Evolutionary conservation across 495 filamentous ascomycete species (phyloP), one percentile per base, ranked within the genome.

Genomic region (Talaromyces nanjingensis): DNA sequence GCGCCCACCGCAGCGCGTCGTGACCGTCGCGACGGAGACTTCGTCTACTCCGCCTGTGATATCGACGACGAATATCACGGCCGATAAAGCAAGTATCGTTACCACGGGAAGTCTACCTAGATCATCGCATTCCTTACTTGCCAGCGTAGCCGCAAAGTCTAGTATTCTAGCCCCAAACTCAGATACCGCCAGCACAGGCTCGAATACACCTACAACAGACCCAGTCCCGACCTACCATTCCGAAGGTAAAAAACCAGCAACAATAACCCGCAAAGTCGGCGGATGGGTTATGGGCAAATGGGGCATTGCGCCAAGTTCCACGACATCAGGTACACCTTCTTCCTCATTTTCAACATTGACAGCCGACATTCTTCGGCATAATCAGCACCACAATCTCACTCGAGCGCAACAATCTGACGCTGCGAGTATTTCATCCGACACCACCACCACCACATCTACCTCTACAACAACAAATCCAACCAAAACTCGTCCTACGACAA

Each of bases 221-320:
- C 62, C 22, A 18, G 29, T 54, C 72, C 71, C 33, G 68, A 72
- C 7, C 54, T 68, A 22, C 69, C 68, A 6, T 3, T 4, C 27
- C 0, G 65, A 67, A 6, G 65, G 47, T 1, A 63, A 66, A 47
- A 72, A 77, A 56, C 65, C 74, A 39, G 58, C 74, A 5, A 77
- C 74, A 3, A 64, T 83, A 3, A 68, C 75, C 24, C 78, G 76
- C 39, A 79, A 79, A 20, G 66, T 84, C 42, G 83, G 83, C 7
- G 82, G 83, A 24, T 86, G 83, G 83, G 77, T 86, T 3, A 74
- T 80, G 8, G 81, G 83, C 8, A 74, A 77, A 34, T 86, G 83
- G 83, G 83, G 82, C 20, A 71, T 77, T 16, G 74, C 76, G 6
- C 53, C 53, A 1, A 56, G 12, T 6, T 24, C 53, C 12, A 24